Evolutionary conservation across 306 rosid species (phyloP), one percentile per base, ranked within the genome.

Genomic region (Canavalia gladiata): DNA sequence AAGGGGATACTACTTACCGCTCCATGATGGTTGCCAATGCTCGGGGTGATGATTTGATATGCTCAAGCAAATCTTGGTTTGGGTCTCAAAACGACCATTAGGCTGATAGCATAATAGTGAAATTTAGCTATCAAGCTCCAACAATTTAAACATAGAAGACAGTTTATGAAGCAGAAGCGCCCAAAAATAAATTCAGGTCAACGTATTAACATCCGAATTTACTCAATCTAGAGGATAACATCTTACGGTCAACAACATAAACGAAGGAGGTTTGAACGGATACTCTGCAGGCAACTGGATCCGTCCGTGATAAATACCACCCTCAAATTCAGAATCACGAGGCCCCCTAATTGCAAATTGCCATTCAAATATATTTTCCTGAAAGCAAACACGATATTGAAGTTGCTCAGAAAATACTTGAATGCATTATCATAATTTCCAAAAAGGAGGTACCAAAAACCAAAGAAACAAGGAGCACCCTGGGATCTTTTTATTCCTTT

Each of bases 11-110:
- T 59, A 83, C 78, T 75, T 80, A 93, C 99, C 99, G 4, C 99
- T 91, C 99, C 98, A 95, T 34, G 99, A 95, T 2, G 99, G 99
- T 70, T 93, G 99, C 99, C 99, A 95, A 68, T 95, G 99, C 91
- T 95, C 99, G 8, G 99, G 99, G 68, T 95, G 99, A 82, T 95
- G 95, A 87, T 95, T 93, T 2, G 99, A 95, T 78, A 95, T 95
- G 96, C 98, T 93, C 76, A 95, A 91, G 83, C 99, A 95, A 86
- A 95, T 95, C 90, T 93, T 95, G 25, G 98, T 93, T 68, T 93
- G 99, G 43, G 97, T 93, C 83, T 93, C 97, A 43, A 95, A 95
- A 33, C 99, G 99, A 47, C 99, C 99, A 85, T 87, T 95, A 7
- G 97, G 93, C 99, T 95, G 93, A 77, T 39, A 79, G 47, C 43